A percentile compares a stretch with the other conserved stretches of the same genome.
These are phyloP conservation scores for Acanthamoeba castellanii DNA, from an alignment of 208 protist species.

Conservation along the genomic window DNA sequence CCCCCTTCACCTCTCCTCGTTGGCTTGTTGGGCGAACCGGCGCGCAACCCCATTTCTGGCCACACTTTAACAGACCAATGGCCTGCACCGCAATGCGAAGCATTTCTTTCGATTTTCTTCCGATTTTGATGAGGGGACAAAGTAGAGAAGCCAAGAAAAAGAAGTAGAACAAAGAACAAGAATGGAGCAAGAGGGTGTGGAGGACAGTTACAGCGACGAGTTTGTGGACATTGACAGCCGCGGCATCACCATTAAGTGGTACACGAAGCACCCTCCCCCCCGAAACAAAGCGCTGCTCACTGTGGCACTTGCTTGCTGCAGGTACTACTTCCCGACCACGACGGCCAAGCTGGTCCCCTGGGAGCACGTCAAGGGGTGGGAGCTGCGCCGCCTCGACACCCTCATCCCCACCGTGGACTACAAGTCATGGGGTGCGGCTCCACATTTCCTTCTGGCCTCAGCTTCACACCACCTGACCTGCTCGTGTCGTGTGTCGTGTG, in stretches of 20 bases:
- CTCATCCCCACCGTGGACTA: background rate
- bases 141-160: too few relatives aligned
- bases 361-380: slow-evolving; percentile 37
- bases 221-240: background rate
- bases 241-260: slow-evolving; percentile 16
- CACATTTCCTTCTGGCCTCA: background rate
- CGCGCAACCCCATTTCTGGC: too few relatives aligned
- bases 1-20: too few relatives aligned
- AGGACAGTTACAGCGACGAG: background rate
- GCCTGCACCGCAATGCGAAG: too few relatives aligned
- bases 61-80: too few relatives aligned
- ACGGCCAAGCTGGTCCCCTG: background rate
- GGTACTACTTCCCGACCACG: background rate
- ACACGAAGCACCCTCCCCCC: too few relatives aligned
- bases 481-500: background rate
- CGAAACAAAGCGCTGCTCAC: too few relatives aligned
- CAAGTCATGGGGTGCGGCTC: background rate
- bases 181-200: background rate
- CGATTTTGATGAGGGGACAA: too few relatives aligned
- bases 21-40: too few relatives aligned
- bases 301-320: background rate
- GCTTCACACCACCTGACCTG: background rate
- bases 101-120: too few relatives aligned
- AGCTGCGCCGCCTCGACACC: background rate
- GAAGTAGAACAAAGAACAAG: too few relatives aligned